These are phyloP conservation scores for Blastobotrys terrestris DNA, from an alignment of 805 yeast genomes.

Conservation along the genomic window DNA sequence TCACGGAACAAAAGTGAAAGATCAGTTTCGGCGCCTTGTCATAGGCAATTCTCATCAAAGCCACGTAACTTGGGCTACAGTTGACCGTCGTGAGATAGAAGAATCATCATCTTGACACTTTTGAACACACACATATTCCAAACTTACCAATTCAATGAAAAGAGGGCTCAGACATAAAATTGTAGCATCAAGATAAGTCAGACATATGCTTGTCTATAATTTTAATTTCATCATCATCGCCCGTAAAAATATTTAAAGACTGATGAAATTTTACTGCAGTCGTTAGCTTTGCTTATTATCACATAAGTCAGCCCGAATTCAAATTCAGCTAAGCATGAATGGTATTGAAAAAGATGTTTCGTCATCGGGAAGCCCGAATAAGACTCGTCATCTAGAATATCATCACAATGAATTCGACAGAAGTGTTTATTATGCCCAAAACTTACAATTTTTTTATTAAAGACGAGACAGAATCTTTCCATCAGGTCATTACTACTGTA, in stretches of 20 bases:
- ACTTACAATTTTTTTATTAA: conserved; percentile 8
- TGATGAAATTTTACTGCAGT: too few species aligned
- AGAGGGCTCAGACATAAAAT: conserved; percentile 1
- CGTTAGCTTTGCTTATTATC: not conserved
- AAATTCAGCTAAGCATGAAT: conserved; percentile 86
- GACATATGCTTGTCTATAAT: conserved; percentile 97
- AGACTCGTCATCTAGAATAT: conserved; percentile 95
- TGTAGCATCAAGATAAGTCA: conserved; percentile 51
- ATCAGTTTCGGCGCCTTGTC: conserved; percentile 71
- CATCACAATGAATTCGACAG: conserved; percentile 34
- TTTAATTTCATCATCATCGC: conserved; percentile 66
- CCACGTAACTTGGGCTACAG: conserved; percentile 48
- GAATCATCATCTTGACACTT: conserved; percentile 42
- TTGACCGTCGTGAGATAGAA: conserved; percentile 70
- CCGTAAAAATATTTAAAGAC: conserved; percentile 19
- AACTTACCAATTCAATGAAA: conserved; percentile 14
- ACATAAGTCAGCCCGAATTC: not conserved
- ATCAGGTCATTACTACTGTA: not conserved
- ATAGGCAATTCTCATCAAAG: conserved; percentile 76
- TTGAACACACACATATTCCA: not conserved
- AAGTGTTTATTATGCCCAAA: not conserved
- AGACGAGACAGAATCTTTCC: not conserved
- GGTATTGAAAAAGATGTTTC: conserved; percentile 72
- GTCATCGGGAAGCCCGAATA: conserved; percentile 93
- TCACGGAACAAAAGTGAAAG: not conserved